phyloP scores from a whole-genome alignment of 2,329 filamentous ascomycete species.

The Diaporthe sp. region DNA sequence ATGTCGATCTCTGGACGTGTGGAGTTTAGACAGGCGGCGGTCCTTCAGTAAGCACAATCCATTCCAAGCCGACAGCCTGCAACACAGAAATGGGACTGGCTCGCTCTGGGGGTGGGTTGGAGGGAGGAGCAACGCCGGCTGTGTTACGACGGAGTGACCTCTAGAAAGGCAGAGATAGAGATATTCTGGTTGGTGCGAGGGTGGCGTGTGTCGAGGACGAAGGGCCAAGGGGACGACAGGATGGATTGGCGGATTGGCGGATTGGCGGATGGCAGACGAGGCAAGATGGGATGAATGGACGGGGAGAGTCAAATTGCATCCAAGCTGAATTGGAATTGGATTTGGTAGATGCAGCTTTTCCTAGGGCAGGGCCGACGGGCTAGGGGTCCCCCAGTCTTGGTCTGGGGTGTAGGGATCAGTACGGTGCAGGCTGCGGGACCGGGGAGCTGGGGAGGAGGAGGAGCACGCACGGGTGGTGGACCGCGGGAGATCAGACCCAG shows the following conservation, averaged over 20 bases:
- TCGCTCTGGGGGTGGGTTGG: background rate
- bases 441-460: background rate
- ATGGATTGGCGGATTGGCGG: background rate
- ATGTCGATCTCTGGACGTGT: conserved; percentile 23
- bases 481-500: conserved; percentile 24
- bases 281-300: background rate
- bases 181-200: conserved; percentile 5
- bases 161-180: background rate
- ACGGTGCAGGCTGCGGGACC: background rate
- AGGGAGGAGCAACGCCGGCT: background rate
- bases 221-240: background rate
- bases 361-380: background rate
- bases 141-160: conserved; percentile 14
- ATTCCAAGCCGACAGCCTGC: background rate
- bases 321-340: conserved; percentile 11
- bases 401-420: conserved; percentile 6
- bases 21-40: conserved; percentile 2
- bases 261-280: background rate
- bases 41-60: background rate
- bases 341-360: conserved; percentile 6
- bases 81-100: background rate
- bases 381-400: conserved; percentile 7
- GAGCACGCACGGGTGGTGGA: background rate
- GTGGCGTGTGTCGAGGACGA: conserved; percentile 1
- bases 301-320: conserved; percentile 1